Evolutionary conservation across 805 yeast genomes (phyloP), one percentile per base, ranked within the genome.

Genomic region (Cyberlindnera samutprakarnensis): DNA sequence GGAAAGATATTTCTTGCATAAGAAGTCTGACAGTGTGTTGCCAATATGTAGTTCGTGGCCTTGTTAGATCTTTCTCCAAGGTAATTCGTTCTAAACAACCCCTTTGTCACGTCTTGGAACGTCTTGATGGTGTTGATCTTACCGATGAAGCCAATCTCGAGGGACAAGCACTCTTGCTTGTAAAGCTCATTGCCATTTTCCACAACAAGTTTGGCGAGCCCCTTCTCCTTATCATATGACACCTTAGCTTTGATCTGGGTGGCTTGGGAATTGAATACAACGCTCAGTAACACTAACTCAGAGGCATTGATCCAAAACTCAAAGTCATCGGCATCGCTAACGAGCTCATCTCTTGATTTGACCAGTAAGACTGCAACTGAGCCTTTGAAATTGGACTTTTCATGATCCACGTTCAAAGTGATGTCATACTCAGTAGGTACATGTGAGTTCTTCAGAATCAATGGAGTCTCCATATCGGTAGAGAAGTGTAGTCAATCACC

Each of bases 11-110:
- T 47, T 42, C 79, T 62, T 4, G 86, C 78, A 41, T 67, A 77
- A 13, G 65, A 63, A 0, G 92, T 87, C 49, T 81, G 88, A 26
- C 75, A 66, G 47, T 83, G 92, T 2, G 92, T 78, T 0, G 87
- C 76, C 20, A 81, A 48, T 10, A 80, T 57, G 36, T 57, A 66
- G 39, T 71, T 68, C 37, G 70, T 65, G 2, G 77, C 57, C 15
- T 51, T 59, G 6, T 77, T 77, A 2, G 70, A 57, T 14, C 58
- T 51, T 5, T 65, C 59, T 42, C 72, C 74, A 35, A 67, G 62
- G 48, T 75, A 78, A 47, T 75, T 76, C 2, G 86, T 75, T 45
- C 75, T 76, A 62, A 77, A 82, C 2, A 82, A 51, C 22, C 92
- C 92, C 29, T 54, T 60, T 0, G 88, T 80, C 28, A 46, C 49